Conservation (phyloP, 805 yeast genomes). For the Candida golubevii region DNA sequence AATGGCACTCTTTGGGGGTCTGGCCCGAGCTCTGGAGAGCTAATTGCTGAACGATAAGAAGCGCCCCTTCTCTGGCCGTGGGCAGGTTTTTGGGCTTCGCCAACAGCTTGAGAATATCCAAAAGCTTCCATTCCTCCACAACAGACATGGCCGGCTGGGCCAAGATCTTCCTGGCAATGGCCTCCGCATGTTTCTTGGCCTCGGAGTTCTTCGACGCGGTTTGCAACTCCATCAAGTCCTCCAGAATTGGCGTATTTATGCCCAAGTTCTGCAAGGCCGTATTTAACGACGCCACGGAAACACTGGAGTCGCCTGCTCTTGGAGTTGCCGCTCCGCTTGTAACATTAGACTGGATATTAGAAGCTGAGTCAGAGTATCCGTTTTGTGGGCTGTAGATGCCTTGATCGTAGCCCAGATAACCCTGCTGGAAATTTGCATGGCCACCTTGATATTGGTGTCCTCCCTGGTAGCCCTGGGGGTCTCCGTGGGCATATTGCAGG, state of each 20-base stretch:
- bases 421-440: constrained; percentile 2
- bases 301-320: constrained; percentile 48
- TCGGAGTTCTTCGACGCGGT: constrained; percentile 50
- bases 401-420: constrained; percentile 7
- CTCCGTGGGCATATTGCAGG: constrained; percentile 11
- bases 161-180: constrained; percentile 46
- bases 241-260: constrained; percentile 64
- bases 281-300: constrained; percentile 69
- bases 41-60: constrained; percentile 57
- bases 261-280: constrained; percentile 60
- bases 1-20: constrained; percentile 71
- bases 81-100: constrained; percentile 71
- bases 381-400: constrained; percentile 6
- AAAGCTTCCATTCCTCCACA: constrained; percentile 62
- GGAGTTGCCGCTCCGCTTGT: constrained; percentile 37
- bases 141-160: constrained; percentile 37
- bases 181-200: constrained; percentile 50
- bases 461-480: constrained; percentile 8
- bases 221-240: constrained; percentile 49
- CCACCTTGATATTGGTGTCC: constrained; percentile 8
- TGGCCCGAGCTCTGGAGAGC: constrained; percentile 59
- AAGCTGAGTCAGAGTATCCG: constrained; percentile 9
- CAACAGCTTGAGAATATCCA: constrained; percentile 60
- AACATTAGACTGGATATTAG: constrained; percentile 12
- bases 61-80: constrained; percentile 71